Evolutionary conservation across 768 basidiomycete species (phyloP).

Genomic region (Leccinum variicolor): DNA sequence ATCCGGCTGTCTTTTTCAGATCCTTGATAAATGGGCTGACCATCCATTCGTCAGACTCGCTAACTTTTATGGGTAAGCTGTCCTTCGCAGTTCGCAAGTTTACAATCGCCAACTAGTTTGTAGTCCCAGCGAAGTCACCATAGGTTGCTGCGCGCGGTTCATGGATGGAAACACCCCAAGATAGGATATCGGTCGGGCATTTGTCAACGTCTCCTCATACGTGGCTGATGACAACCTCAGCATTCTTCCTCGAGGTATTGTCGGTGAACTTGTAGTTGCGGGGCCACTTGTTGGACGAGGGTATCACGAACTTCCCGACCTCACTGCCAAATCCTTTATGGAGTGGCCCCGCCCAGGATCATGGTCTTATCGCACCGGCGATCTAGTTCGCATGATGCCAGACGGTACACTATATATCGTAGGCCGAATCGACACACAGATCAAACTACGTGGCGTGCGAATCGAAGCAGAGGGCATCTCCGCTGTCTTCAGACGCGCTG

Average conservation of each 20-base stretch:
- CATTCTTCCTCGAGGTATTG: constrained; percentile 40
- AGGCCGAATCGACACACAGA: constrained; percentile 50
- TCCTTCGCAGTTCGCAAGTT: neutral
- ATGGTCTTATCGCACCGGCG: constrained; percentile 49
- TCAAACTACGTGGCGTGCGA: constrained; percentile 52
- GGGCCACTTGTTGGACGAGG: constrained; percentile 50
- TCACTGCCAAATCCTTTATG: constrained; percentile 44
- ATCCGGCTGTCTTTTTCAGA: constrained; percentile 12
- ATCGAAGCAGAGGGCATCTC: constrained; percentile 52
- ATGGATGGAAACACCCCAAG: constrained; percentile 39
- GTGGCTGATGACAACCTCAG: constrained; percentile 43
- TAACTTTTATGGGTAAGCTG: constrained; percentile 45
- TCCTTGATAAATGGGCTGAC: constrained; percentile 46
- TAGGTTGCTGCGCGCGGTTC: constrained; percentile 46
- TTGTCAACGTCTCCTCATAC: constrained; percentile 33
- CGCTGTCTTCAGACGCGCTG: constrained; percentile 34
- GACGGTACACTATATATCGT: constrained; percentile 47
- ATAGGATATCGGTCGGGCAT: constrained; percentile 43
- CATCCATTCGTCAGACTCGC: constrained; percentile 43
- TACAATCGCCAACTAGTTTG: neutral
- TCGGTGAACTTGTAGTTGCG: constrained; percentile 49
- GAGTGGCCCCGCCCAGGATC: constrained; percentile 40
- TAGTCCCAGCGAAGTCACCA: constrained; percentile 50
- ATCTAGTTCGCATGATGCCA: constrained; percentile 49
- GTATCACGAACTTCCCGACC: constrained; percentile 43